These are phyloP conservation scores for Dioszegia hungarica DNA, from an alignment of 768 basidiomycete species.

Conservation along the genomic window DNA sequence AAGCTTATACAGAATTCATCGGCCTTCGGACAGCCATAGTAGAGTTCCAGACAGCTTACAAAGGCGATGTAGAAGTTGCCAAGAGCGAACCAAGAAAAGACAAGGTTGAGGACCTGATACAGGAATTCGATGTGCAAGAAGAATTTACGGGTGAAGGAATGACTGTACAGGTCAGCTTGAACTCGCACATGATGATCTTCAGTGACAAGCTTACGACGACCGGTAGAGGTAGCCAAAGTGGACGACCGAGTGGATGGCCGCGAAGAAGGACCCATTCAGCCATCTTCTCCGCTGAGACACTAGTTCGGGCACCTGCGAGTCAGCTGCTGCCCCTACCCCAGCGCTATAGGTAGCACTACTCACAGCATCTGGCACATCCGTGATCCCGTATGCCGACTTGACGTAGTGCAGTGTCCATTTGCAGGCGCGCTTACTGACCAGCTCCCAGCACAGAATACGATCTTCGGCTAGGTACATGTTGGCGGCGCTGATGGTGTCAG, in stretches of 20 bases:
- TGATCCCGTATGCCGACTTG: constrained; percentile 85
- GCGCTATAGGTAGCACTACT: constrained; percentile 15
- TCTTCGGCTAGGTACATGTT: constrained; percentile 74
- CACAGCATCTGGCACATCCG: constrained; percentile 88
- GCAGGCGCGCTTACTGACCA: constrained; percentile 86
- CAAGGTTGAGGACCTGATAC: constrained; percentile 81
- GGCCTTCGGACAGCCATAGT: not conserved
- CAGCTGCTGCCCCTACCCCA: constrained; percentile 2
- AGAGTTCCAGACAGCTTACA: constrained; percentile 27
- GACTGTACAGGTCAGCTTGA: constrained; percentile 48
- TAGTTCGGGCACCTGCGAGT: constrained; percentile 71
- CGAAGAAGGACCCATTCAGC: constrained; percentile 98
- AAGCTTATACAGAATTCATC: not conserved
- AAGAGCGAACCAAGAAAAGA: constrained; percentile 87
- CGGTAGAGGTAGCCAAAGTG: constrained; percentile 96
- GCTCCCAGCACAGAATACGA: constrained; percentile 87
- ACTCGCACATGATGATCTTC: too few species aligned
- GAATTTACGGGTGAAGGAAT: constrained; percentile 73
- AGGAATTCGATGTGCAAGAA: constrained; percentile 94
- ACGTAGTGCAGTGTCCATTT: constrained; percentile 95
- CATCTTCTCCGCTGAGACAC: constrained; percentile 90
- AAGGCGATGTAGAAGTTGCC: constrained; percentile 92
- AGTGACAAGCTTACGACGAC: constrained; percentile 55
- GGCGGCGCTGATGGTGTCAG: constrained; percentile 30
- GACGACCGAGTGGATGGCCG: constrained; percentile 81